Evolutionary conservation across 768 basidiomycete species (phyloP), one percentile per base, ranked within the genome.

Genomic region (Pholiota molesta): DNA sequence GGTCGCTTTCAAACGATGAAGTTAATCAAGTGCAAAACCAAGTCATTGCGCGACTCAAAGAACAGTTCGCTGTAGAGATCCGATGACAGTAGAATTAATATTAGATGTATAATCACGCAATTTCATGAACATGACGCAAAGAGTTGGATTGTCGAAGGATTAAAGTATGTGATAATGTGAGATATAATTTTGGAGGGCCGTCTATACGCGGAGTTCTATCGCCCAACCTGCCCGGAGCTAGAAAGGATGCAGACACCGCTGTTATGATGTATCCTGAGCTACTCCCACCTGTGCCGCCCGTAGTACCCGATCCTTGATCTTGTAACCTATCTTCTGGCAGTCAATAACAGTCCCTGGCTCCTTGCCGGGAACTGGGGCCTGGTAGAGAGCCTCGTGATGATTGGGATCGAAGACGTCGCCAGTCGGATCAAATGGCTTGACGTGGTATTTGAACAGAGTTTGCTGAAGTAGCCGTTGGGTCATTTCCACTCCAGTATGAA

Each of bases 241-340:
- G 23, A 37, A 55, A 55, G 31, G 57, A 44, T 52, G 57, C 19
- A 40, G 62, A 54, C 16, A 40, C 19, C 47, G 23, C 42, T 45
- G 64, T 60, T 59, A 68, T 64, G 67, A 68, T 31, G 67, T 68
- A 28, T 68, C 67, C 76, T 94, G 91, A 17, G 89, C 95, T 28
- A 98, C 96, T 60, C 97, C 97, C 60, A 99, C 97, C 79, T 98
- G 95, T 21, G 97, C 95, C 3, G 97, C 94, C 60, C 97, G 85
- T 73, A 99, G 76, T 60, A 96, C 86, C 63, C 97, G 86, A 66
- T 94, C 93, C 78, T 97, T 97, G 79, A 99, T 95, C 78, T 82
- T 94, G 79, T 94, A 99, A 3, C 95, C 96, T 59, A 81, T 80
- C 80, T 97, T 95, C 74, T 92, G 91, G 72, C 91, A 93, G 72